Conservation (phyloP, 2,329 filamentous ascomycete genomes). For the Ceratocystis diversiconidia region DNA sequence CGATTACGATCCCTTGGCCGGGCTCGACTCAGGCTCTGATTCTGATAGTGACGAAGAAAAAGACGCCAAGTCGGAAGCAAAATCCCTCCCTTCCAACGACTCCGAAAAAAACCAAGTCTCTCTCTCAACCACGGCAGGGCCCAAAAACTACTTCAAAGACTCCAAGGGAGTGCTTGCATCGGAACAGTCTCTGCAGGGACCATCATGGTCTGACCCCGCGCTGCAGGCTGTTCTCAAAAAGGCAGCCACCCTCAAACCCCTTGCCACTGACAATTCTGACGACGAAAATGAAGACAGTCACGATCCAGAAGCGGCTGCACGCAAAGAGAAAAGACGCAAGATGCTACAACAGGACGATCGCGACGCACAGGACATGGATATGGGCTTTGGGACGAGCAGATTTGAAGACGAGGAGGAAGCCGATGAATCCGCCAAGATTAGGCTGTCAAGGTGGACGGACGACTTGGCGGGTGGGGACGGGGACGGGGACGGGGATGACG, state of each 20-base stretch:
- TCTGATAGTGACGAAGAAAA: slow-evolving; percentile 31
- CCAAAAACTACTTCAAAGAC: slow-evolving; percentile 49
- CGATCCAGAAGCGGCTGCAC: slow-evolving; percentile 35
- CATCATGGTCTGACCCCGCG: slow-evolving; percentile 56
- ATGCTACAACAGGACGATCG: slow-evolving; percentile 62
- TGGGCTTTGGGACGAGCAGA: slow-evolving; percentile 82
- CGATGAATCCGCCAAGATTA: slow-evolving; percentile 47
- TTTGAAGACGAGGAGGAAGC: slow-evolving; percentile 80
- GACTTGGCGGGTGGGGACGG: slow-evolving; percentile 32
- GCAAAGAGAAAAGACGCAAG: slow-evolving; percentile 54
- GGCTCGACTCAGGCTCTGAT: slow-evolving; percentile 31
- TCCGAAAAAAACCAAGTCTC: slow-evolving; percentile 24
- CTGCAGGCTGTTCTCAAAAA: slow-evolving; percentile 76
- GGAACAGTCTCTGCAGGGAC: slow-evolving; percentile 35
- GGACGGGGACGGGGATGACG: slow-evolving; percentile 29
- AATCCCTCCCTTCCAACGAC: not conserved
- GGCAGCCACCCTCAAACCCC: slow-evolving; percentile 51
- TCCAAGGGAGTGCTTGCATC: slow-evolving; percentile 41
- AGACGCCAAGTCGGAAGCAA: slow-evolving; percentile 20
- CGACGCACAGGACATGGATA: slow-evolving; percentile 81
- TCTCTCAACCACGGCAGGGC: slow-evolving; percentile 28
- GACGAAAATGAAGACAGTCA: slow-evolving; percentile 23
- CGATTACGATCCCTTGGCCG: slow-evolving; percentile 54
- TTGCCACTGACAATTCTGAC: slow-evolving; percentile 26
- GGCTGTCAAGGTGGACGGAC: slow-evolving; percentile 50